Percentiles rank a stretch among this genome's conserved stretches.
Conservation (phyloP, 768 basidiomycete genomes). For the Serendipita sp. region DNA sequence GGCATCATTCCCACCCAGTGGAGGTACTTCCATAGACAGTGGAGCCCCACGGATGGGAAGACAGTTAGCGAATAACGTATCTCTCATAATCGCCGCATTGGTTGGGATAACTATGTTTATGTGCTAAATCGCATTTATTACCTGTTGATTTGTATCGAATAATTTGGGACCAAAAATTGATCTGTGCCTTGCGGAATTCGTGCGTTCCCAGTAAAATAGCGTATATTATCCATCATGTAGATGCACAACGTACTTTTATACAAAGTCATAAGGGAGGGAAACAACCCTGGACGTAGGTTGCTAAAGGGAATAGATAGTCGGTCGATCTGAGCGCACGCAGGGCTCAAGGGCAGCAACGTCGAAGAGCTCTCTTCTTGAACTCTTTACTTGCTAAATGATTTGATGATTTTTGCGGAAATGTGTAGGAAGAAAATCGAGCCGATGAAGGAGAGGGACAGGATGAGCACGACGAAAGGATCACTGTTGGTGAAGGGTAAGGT, state of each 20-base stretch:
- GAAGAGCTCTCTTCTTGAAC: neutral
- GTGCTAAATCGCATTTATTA: too few species aligned
- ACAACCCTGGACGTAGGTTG: neutral
- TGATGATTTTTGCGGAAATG: slow-evolving; percentile 88
- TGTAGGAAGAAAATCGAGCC: slow-evolving; percentile 98
- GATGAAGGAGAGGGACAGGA: slow-evolving; percentile 92
- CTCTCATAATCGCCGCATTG: too few species aligned
- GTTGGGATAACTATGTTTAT: too few species aligned
- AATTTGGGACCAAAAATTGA: too few species aligned
- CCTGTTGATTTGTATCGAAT: too few species aligned
- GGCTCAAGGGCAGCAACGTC: neutral
- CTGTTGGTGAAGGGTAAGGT: slow-evolving; percentile 25
- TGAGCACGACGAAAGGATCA: slow-evolving; percentile 92
- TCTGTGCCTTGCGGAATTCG: neutral
- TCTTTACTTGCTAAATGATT: slow-evolving; percentile 64
- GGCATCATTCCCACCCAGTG: too few species aligned
- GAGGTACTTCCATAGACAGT: too few species aligned
- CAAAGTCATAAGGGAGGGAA: neutral
- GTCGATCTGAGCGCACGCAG: neutral
- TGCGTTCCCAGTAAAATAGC: neutral
- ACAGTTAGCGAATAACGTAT: too few species aligned
- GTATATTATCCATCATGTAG: slow-evolving; percentile 3
- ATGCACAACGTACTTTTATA: slow-evolving; percentile 7
- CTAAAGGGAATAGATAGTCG: neutral
- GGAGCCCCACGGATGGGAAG: too few species aligned